These are phyloP conservation scores for Talaromyces nanjingensis DNA, from an alignment of 495 filamentous ascomycete genomes.

Conservation along the genomic window DNA sequence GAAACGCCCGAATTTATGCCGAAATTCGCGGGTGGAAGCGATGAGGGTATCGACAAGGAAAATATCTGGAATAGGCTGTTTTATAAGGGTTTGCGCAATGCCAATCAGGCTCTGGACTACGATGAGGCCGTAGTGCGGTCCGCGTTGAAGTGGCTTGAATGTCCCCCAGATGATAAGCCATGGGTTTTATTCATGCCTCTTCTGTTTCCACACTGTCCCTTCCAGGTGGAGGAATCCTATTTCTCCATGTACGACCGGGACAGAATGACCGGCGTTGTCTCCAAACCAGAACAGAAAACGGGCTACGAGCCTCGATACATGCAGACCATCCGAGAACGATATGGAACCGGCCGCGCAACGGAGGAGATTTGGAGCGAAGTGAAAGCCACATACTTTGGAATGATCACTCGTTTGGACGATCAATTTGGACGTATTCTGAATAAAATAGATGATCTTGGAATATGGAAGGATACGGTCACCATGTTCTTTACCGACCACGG, in stretches of 20 bases:
- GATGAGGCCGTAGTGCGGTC: conserved; percentile 20
- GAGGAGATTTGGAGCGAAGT: conserved; percentile 19
- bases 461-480: conserved; percentile 19
- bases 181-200: conserved; percentile 23
- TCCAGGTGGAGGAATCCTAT: conserved; percentile 24
- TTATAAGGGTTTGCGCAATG: conserved; percentile 16
- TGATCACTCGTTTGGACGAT: conserved; percentile 20
- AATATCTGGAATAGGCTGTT: conserved; percentile 18
- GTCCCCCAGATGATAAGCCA: conserved; percentile 18
- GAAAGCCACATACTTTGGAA: conserved; percentile 22
- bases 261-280: conserved; percentile 11
- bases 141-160: conserved; percentile 19
- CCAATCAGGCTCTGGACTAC: conserved; percentile 18
- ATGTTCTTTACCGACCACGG: conserved; percentile 24
- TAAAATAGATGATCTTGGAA: conserved; percentile 10
- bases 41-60: conserved; percentile 7
- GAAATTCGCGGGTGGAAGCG: conserved; percentile 11
- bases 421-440: conserved; percentile 17
- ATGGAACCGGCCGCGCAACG: conserved; percentile 18
- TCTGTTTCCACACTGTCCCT: conserved; percentile 22
- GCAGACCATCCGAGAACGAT: conserved; percentile 15
- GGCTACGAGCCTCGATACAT: conserved; percentile 22
- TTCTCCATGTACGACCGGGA: conserved; percentile 20
- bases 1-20: conserved; percentile 21
- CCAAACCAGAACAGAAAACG: conserved; percentile 12